A percentile compares a stretch with the other conserved stretches of the same genome.
phyloP scores from a whole-genome alignment of 805 yeast species.

The Torulaspora delbrueckii region DNA sequence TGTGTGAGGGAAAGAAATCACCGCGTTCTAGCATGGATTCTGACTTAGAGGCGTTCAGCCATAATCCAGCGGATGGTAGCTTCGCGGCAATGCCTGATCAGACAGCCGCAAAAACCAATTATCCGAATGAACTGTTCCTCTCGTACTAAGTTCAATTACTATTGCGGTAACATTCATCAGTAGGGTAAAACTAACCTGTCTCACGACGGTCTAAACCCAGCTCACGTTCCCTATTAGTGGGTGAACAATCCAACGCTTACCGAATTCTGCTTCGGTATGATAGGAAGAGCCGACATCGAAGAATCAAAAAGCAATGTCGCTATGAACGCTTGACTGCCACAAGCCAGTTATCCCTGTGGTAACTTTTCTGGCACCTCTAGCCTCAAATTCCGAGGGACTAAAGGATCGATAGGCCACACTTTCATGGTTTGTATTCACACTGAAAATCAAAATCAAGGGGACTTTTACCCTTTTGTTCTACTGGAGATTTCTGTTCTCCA shows the following conservation, averaged over 20 bases:
- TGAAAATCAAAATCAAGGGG: constrained; percentile 45
- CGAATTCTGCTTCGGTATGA: constrained; percentile 48
- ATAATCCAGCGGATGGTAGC: constrained; percentile 48
- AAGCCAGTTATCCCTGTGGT: constrained; percentile 43
- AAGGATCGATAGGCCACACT: constrained; percentile 49
- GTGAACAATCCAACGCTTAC: constrained; percentile 45
- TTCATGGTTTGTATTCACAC: constrained; percentile 45
- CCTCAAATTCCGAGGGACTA: constrained; percentile 43
- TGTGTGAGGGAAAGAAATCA: constrained; percentile 41
- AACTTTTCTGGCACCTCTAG: constrained; percentile 44
- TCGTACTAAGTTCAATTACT: constrained; percentile 44
- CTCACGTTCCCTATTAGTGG: constrained; percentile 46
- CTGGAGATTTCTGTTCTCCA: constrained; percentile 46
- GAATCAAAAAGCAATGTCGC: constrained; percentile 46
- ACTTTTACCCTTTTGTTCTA: constrained; percentile 45
- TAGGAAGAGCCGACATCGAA: constrained; percentile 49
- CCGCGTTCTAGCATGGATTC: constrained; percentile 51
- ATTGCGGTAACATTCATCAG: constrained; percentile 39
- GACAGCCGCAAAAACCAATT: constrained; percentile 45
- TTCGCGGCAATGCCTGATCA: constrained; percentile 46
- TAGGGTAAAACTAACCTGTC: constrained; percentile 44
- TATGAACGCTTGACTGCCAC: constrained; percentile 48
- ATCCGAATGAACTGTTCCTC: constrained; percentile 47
- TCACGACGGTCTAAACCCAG: constrained; percentile 43
- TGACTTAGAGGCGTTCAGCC: constrained; percentile 42